phyloP scores from a whole-genome alignment of 2,329 filamentous ascomycete species.

The Beauveria australis region DNA sequence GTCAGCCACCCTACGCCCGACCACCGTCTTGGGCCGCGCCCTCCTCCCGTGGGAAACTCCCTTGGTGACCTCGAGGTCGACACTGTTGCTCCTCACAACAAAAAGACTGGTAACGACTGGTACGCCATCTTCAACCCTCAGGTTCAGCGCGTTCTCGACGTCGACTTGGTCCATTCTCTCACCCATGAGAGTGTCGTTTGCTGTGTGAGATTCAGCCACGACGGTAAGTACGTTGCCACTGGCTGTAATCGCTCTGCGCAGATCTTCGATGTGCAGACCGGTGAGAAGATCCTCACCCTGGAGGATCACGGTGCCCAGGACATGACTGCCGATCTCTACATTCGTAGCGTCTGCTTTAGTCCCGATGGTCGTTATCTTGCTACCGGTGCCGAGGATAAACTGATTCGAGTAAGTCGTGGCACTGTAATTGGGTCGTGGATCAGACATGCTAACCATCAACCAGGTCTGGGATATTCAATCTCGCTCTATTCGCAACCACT shows the following conservation, averaged over 20 bases:
- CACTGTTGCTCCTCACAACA: conserved; percentile 73
- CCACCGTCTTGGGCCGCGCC: conserved; percentile 49
- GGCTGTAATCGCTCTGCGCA: conserved; percentile 99
- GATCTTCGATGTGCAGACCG: conserved; percentile 87
- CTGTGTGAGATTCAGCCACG: conserved; percentile 92
- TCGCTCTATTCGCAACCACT: conserved; percentile 81
- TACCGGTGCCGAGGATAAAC: conserved; percentile 94
- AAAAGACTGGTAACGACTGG: conserved; percentile 88
- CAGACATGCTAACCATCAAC: conserved; percentile 9
- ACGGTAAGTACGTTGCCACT: conserved; percentile 92
- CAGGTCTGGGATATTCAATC: conserved; percentile 91
- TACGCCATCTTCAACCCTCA: conserved; percentile 94
- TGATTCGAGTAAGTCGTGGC: conserved; percentile 69
- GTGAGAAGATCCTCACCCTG: conserved; percentile 79
- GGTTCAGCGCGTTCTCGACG: conserved; percentile 81
- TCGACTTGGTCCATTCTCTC: conserved; percentile 88
- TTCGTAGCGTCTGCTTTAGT: conserved; percentile 96
- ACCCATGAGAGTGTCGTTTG: conserved; percentile 94
- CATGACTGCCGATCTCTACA: conserved; percentile 87
- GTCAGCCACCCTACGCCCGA: conserved; percentile 76
- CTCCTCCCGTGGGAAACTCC: conserved; percentile 48
- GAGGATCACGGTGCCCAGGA: conserved; percentile 77
- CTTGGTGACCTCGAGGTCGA: conserved; percentile 84
- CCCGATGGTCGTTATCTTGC: conserved; percentile 90
- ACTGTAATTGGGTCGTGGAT: neutral